Evolutionary conservation across 257 asterid species (phyloP), one percentile per base, ranked within the genome.

Genomic region (Solanum sitiens): DNA sequence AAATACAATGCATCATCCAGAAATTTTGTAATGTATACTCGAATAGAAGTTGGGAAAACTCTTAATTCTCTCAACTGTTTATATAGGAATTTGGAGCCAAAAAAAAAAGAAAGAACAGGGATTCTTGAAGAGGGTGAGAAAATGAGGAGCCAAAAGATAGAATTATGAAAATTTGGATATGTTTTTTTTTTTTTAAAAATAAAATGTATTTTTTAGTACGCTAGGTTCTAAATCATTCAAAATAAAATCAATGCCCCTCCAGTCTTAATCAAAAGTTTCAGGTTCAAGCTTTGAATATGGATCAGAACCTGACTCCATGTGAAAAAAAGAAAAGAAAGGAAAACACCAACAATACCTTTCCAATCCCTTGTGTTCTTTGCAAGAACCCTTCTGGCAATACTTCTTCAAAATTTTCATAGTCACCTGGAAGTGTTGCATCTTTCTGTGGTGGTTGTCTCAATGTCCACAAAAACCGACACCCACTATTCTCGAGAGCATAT

Each of bases 401-500:
- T 82, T 30, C 70, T 18, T 82, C 45, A 82, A 50, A 32, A 30
- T 30, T 82, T 50, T 82, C 45, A 10, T 82, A 50, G 85, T 82
- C 70, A 18, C 70, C 61, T 30, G 85, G 70, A 82, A 82, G 39
- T 21, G 11, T 27, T 82, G 70, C 70, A 50, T 82, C 30, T 50
- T 82, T 32, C 30, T 32, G 11, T 50, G 59, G 56, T 45, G 87
- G 91, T 1, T 89, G 88, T 87, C 96, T 86, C 39, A 93, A 70
- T 7, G 95, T 86, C 96, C 96, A 94, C 30, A 94, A 13, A 76
- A 94, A 94, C 25, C 92, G 89, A 9, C 79, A 50, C 2, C 92
- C 93, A 10, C 93, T 77, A 0, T 76, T 87, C 86, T 93, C 98
- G 7, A 92, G 67, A 4, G 92, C 96, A 18, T 5, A 1, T 1